Conservation (phyloP, 208 protist genomes). For the Trypanosoma vivax region DNA sequence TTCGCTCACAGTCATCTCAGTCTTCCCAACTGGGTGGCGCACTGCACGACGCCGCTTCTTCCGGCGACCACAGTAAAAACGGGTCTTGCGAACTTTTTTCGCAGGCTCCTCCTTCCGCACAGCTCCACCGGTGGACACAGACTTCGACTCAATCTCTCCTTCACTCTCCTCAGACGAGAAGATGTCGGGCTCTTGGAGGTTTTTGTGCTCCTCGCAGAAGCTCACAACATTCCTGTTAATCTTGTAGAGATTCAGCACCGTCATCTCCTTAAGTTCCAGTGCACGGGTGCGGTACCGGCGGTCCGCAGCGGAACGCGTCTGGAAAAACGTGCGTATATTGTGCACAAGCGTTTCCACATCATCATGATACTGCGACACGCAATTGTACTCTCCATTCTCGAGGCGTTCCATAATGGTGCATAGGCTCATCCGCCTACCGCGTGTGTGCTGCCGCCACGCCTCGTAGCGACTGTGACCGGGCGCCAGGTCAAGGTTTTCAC, state of each 20-base stretch:
- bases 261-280: slow-evolving; percentile 74
- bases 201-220: slow-evolving; percentile 71
- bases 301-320: slow-evolving; percentile 38
- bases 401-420: slow-evolving; percentile 68
- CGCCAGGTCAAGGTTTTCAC: slow-evolving; percentile 61
- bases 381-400: slow-evolving; percentile 67
- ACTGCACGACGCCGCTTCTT: slow-evolving; percentile 21
- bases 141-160: not conserved
- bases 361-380: slow-evolving; percentile 83
- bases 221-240: slow-evolving; percentile 66
- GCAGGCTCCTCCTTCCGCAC: not conserved
- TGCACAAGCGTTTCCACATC: slow-evolving; percentile 72
- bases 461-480: slow-evolving; percentile 36
- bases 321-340: slow-evolving; percentile 80
- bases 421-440: slow-evolving; percentile 43
- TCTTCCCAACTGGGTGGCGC: not conserved
- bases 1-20: not conserved
- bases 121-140: not conserved
- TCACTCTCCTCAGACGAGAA: slow-evolving; percentile 9
- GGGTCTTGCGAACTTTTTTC: not conserved
- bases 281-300: slow-evolving; percentile 63
- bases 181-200: slow-evolving; percentile 43
- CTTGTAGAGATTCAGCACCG: slow-evolving; percentile 74
- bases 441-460: slow-evolving; percentile 58
- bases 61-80: slow-evolving; percentile 25